phyloP scores from a whole-genome alignment of 2,329 filamentous ascomycete genomes.

The Periconia digitata region DNA sequence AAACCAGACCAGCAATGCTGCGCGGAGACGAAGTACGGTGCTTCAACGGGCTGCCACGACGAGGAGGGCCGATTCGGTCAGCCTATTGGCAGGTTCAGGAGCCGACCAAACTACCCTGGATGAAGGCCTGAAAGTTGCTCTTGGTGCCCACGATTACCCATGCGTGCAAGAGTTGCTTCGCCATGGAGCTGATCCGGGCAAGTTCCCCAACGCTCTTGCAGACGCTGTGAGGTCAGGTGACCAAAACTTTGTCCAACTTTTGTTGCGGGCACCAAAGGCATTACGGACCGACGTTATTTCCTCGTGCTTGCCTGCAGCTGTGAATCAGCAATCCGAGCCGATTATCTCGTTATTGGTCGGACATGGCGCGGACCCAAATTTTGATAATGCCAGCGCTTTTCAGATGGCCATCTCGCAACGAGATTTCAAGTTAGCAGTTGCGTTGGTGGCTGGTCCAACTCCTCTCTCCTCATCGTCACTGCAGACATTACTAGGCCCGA shows the following conservation, averaged over 20 bases:
- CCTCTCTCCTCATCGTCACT: slow-evolving; percentile 24
- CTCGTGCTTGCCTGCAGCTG: slow-evolving; percentile 33
- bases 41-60: slow-evolving; percentile 37
- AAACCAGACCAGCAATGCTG: slow-evolving; percentile 20
- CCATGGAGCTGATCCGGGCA: slow-evolving; percentile 37
- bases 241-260: slow-evolving; percentile 28
- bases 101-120: slow-evolving; percentile 39
- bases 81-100: slow-evolving; percentile 34
- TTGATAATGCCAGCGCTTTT: slow-evolving; percentile 34
- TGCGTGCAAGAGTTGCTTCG: slow-evolving; percentile 38
- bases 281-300: slow-evolving; percentile 33
- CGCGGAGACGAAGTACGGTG: slow-evolving; percentile 38
- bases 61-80: slow-evolving; percentile 32
- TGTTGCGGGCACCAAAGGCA: slow-evolving; percentile 37
- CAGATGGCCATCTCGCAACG: slow-evolving; percentile 34
- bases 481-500: slow-evolving; percentile 31
- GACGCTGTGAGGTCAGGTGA: slow-evolving; percentile 35
- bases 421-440: slow-evolving; percentile 31
- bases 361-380: slow-evolving; percentile 41
- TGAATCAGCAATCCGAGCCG: slow-evolving; percentile 33
- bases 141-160: slow-evolving; percentile 33
- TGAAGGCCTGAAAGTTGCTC: slow-evolving; percentile 36
- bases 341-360: slow-evolving; percentile 32
- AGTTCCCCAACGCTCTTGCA: slow-evolving; percentile 32
- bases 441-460: slow-evolving; percentile 31